Conservation (phyloP, 768 basidiomycete species). For the Trametes elegans region DNA sequence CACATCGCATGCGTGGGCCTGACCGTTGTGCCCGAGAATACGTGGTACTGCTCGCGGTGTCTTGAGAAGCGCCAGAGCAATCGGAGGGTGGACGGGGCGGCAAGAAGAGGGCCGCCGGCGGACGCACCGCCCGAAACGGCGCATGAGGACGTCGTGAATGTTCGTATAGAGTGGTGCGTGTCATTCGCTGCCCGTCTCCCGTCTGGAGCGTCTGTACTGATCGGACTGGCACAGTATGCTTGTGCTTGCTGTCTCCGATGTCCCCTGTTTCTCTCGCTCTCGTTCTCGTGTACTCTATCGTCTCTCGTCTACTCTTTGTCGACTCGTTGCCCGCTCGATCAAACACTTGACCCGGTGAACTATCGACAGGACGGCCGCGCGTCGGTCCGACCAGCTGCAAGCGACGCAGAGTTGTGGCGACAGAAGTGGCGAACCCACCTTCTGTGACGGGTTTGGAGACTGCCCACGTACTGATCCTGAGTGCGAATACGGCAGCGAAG, state of each 20-base stretch:
- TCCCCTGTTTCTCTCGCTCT: neutral
- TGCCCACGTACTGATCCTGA: no score
- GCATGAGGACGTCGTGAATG: conserved; percentile 8
- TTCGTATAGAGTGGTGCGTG: neutral
- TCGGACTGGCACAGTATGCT: neutral
- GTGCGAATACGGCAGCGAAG: no score
- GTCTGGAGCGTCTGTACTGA: neutral
- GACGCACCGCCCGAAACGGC: conserved; percentile 24
- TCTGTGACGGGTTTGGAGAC: no score
- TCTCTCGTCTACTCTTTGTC: neutral
- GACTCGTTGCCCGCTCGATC: neutral
- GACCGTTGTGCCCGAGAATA: conserved; percentile 60
- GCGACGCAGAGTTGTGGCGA: no score
- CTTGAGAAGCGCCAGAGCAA: conserved; percentile 50
- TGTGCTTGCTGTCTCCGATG: neutral
- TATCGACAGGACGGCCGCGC: no score
- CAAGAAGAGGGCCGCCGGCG: conserved; percentile 27
- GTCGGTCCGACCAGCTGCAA: no score
- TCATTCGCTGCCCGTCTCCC: neutral
- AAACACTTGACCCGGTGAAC: no score
- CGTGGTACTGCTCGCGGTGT: conserved; percentile 77
- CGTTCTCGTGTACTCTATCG: neutral
- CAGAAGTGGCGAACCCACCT: no score
- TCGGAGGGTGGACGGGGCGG: conserved; percentile 26
- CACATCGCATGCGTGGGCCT: conserved; percentile 77